These are phyloP conservation scores for Theobroma grandiflorum DNA, from an alignment of 441 rosid species.

Conservation along the genomic window DNA sequence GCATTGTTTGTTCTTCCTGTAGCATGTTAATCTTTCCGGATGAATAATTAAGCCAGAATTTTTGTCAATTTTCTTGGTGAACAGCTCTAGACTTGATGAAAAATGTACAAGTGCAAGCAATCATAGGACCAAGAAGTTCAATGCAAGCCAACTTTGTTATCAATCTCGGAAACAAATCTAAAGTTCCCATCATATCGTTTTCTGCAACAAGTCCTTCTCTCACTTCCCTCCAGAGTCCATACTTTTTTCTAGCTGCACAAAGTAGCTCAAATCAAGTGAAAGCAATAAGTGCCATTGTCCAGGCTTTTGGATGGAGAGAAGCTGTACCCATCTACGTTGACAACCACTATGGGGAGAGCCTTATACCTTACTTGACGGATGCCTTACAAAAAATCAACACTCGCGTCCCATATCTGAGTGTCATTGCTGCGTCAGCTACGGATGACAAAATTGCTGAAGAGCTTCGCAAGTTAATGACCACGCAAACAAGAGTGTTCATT, in stretches of 20 bases:
- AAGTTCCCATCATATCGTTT: conserved; percentile 65
- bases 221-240: conserved; percentile 45
- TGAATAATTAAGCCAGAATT: neutral
- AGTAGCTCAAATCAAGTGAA: conserved; percentile 53
- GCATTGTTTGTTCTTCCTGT: neutral
- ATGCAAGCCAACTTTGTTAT: conserved; percentile 58
- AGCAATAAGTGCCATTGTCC: conserved; percentile 54
- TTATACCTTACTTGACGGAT: conserved; percentile 54
- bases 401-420: conserved; percentile 49
- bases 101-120: conserved; percentile 61
- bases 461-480: conserved; percentile 57
- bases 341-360: conserved; percentile 54
- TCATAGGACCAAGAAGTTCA: conserved; percentile 61
- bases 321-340: conserved; percentile 56
- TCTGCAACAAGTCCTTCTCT: conserved; percentile 68
- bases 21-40: neutral
- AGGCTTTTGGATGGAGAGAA: conserved; percentile 65
- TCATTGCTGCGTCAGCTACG: conserved; percentile 43
- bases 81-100: conserved; percentile 68
- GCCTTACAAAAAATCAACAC: conserved; percentile 50
- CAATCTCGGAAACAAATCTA: conserved; percentile 50
- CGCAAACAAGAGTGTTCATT: conserved; percentile 66
- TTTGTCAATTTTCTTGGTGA: neutral
- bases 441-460: conserved; percentile 49
- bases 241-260: conserved; percentile 54